Conservation (phyloP, 768 basidiomycete species). For the Royoungia palumana region DNA sequence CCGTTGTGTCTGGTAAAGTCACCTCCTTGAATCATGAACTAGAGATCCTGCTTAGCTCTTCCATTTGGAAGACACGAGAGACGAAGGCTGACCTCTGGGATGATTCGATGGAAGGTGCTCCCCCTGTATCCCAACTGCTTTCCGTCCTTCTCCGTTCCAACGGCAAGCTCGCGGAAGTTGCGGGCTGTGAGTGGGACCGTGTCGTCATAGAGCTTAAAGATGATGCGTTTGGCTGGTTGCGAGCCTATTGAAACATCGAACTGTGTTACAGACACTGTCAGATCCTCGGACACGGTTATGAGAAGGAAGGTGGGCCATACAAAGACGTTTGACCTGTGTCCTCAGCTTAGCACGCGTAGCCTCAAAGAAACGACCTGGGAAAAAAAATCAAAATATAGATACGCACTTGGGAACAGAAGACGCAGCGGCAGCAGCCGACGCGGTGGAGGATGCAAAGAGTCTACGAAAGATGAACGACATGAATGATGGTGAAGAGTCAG, state of each 20-base stretch:
- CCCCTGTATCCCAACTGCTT: conserved; percentile 71
- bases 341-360: conserved; percentile 1
- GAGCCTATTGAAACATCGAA: conserved; percentile 64
- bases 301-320: conserved; percentile 25
- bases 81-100: conserved; percentile 48
- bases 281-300: background rate
- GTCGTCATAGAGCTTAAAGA: conserved; percentile 82
- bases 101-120: conserved; percentile 70
- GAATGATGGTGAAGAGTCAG: conserved; percentile 17
- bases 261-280: conserved; percentile 30
- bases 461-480: conserved; percentile 53
- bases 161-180: conserved; percentile 81
- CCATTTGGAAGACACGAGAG: background rate
- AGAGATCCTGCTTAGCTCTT: background rate
- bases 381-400: background rate
- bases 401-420: conserved; percentile 17
- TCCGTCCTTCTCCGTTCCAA: conserved; percentile 39
- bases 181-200: conserved; percentile 75
- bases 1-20: conserved; percentile 78
- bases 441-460: conserved; percentile 45
- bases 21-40: conserved; percentile 87
- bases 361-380: background rate
- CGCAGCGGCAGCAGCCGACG: conserved; percentile 25
- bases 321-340: conserved; percentile 26
- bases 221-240: conserved; percentile 62